These are phyloP conservation scores for Candida tammaniensis DNA, from an alignment of 805 yeast genomes.

Conservation along the genomic window DNA sequence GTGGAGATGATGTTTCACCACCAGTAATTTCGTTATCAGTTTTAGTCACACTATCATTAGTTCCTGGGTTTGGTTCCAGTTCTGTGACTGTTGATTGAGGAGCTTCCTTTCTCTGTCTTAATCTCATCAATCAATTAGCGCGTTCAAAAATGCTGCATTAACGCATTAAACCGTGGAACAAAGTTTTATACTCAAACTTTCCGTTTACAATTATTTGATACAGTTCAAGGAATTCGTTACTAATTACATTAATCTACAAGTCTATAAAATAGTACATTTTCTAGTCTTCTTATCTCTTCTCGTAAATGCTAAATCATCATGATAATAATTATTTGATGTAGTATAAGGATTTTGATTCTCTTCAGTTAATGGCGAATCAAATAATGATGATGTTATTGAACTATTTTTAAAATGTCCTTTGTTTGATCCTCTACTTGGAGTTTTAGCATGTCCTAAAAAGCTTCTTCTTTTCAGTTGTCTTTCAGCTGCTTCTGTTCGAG, in stretches of 20 bases:
- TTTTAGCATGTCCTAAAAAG: conserved; percentile 27
- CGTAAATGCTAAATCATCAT: conserved; percentile 43
- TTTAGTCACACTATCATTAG: background rate
- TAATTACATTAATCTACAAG: too few species aligned
- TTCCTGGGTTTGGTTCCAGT: too few species aligned
- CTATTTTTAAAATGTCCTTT: conserved; percentile 37
- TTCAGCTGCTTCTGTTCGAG: conserved; percentile 37
- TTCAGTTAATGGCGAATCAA: conserved; percentile 41
- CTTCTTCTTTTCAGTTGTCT: conserved; percentile 33
- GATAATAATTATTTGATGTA: conserved; percentile 21
- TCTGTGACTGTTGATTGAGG: background rate
- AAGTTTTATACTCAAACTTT: too few species aligned
- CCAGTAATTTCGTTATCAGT: conserved; percentile 1
- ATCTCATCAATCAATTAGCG: too few species aligned
- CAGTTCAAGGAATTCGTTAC: too few species aligned
- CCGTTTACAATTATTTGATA: too few species aligned
- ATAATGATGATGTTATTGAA: conserved; percentile 35
- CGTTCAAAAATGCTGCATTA: too few species aligned
- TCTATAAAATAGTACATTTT: conserved; percentile 33
- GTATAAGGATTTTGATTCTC: conserved; percentile 38
- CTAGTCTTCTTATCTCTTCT: conserved; percentile 28
- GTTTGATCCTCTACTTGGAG: conserved; percentile 22
- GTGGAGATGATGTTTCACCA: background rate
- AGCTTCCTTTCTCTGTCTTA: background rate
- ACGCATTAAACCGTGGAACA: too few species aligned